These are phyloP conservation scores for Panaeolus cyanescens DNA, from an alignment of 768 basidiomycete genomes.

Conservation along the genomic window DNA sequence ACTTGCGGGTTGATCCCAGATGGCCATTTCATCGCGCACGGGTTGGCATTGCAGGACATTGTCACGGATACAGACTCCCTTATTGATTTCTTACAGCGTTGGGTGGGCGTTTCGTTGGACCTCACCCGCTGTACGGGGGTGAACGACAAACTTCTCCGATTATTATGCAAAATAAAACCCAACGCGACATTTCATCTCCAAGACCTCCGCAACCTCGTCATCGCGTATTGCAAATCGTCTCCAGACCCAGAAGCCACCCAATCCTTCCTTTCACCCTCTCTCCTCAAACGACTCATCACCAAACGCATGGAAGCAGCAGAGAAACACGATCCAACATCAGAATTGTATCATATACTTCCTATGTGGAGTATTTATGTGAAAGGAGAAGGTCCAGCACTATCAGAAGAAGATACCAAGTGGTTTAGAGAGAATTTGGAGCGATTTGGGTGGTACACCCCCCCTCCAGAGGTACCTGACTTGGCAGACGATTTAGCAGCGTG, in stretches of 20 bases:
- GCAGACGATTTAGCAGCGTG: slow-evolving; percentile 6
- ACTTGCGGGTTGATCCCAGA: slow-evolving; percentile 9
- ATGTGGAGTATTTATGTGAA: slow-evolving; percentile 1
- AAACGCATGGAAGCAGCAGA: not conserved
- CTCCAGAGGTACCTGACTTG: slow-evolving; percentile 8
- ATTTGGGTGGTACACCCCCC: slow-evolving; percentile 3
- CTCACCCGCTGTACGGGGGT: slow-evolving; percentile 13
- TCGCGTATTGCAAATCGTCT: slow-evolving; percentile 8
- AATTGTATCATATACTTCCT: not conserved
- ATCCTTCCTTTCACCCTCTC: not conserved
- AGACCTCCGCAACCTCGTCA: slow-evolving; percentile 7
- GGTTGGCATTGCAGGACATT: slow-evolving; percentile 8
- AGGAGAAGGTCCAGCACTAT: not conserved
- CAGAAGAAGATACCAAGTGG: slow-evolving; percentile 5
- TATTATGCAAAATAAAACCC: not conserved
- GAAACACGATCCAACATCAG: not conserved
- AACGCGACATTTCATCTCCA: not conserved
- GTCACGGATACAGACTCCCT: slow-evolving; percentile 8
- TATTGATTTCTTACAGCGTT: slow-evolving; percentile 7
- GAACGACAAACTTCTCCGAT: slow-evolving; percentile 10
- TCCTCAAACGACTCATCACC: not conserved
- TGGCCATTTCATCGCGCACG: slow-evolving; percentile 7
- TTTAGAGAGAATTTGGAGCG: slow-evolving; percentile 3
- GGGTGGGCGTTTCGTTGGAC: slow-evolving; percentile 15
- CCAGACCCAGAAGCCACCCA: not conserved